These are phyloP conservation scores for Dothiorella sarmentorum DNA, from an alignment of 2,329 filamentous ascomycete species.

Conservation along the genomic window DNA sequence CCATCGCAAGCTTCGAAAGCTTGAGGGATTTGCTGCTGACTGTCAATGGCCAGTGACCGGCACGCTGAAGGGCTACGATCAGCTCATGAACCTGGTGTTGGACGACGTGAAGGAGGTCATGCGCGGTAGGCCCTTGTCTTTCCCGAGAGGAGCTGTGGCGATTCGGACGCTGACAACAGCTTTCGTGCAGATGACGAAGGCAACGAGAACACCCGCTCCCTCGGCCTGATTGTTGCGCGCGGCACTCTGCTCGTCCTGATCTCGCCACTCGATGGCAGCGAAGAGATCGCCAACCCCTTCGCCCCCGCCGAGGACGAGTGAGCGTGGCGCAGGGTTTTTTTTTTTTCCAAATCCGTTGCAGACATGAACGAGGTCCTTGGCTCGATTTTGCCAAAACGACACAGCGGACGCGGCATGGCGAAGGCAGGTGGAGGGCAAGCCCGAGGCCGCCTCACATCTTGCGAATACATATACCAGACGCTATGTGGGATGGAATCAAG, in stretches of 20 bases:
- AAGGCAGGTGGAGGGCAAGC: neutral
- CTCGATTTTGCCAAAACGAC: neutral
- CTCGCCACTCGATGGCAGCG: conserved; percentile 88
- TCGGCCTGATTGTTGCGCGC: conserved; percentile 82
- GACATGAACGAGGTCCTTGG: neutral
- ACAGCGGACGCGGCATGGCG: neutral
- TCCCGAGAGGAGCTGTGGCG: neutral
- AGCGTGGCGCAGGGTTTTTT: neutral
- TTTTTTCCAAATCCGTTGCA: neutral
- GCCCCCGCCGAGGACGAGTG: conserved; percentile 65
- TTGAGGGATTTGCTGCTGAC: conserved; percentile 1
- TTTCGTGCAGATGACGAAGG: conserved; percentile 77
- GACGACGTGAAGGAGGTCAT: conserved; percentile 91
- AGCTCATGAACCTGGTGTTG: conserved; percentile 95
- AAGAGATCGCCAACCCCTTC: conserved; percentile 95
- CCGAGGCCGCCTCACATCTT: neutral
- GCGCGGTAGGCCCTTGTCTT: conserved; percentile 60
- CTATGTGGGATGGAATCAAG: neutral
- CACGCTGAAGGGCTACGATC: conserved; percentile 90
- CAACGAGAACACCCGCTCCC: conserved; percentile 74
- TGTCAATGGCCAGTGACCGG: conserved; percentile 65
- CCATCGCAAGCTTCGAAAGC: conserved; percentile 3
- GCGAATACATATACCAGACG: conserved; percentile 2
- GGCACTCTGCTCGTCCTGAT: conserved; percentile 91
- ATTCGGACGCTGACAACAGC: neutral